Conservation (phyloP, 352 stramenopile species). For the Halophytophthora batemanensis region DNA sequence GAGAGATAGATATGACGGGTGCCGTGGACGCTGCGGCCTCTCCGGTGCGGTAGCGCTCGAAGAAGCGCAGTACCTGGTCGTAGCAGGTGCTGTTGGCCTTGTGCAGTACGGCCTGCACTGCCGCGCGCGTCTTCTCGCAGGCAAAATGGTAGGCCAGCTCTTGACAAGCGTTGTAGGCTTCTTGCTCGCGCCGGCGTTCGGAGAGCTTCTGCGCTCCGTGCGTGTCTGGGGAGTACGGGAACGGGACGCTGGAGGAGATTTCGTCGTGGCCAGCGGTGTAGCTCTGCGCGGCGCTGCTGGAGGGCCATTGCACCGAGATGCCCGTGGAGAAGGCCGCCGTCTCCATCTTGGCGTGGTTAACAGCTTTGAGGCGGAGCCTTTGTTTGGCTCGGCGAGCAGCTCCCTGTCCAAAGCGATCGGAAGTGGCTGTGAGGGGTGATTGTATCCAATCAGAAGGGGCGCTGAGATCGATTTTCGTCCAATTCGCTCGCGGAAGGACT, state of each 20-base stretch:
- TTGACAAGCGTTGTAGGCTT: constrained; percentile 46
- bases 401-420: constrained; percentile 8
- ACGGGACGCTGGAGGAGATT: constrained; percentile 10
- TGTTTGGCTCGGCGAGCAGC: constrained; percentile 1
- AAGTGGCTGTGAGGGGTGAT: neutral
- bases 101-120: constrained; percentile 57
- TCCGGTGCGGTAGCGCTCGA: constrained; percentile 46
- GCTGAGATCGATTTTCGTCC: constrained; percentile 11
- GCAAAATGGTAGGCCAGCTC: constrained; percentile 69
- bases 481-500: constrained; percentile 17
- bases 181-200: constrained; percentile 20
- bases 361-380: constrained; percentile 1
- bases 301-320: constrained; percentile 48
- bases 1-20: neutral
- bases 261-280: neutral
- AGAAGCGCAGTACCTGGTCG: constrained; percentile 53
- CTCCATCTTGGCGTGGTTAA: constrained; percentile 27
- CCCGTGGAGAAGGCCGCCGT: constrained; percentile 47
- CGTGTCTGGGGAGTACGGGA: constrained; percentile 18
- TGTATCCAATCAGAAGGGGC: constrained; percentile 11
- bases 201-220: neutral
- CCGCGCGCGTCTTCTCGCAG: constrained; percentile 44
- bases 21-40: neutral
- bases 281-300: neutral
- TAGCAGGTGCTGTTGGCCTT: constrained; percentile 73